Conservation (phyloP, 2,329 filamentous ascomycete species). For the Aspergillus pseudonomiae region DNA sequence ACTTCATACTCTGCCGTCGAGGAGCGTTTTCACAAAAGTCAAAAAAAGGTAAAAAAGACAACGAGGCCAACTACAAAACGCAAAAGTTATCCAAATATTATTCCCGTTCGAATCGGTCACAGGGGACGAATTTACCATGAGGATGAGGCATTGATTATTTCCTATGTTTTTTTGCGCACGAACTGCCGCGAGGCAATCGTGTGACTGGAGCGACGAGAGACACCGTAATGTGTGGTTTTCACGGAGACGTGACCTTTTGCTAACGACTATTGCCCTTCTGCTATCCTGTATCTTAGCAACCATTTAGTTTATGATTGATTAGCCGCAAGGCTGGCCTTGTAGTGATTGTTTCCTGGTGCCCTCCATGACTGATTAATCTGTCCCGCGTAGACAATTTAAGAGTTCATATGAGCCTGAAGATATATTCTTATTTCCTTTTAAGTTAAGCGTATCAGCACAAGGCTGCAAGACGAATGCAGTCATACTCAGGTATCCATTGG, state of each 20-base stretch:
- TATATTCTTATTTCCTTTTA: neutral
- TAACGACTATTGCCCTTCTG: conserved; percentile 43
- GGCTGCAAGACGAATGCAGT: neutral
- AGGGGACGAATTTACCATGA: conserved; percentile 19
- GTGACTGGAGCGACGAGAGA: conserved; percentile 17
- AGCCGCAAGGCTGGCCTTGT: conserved; percentile 32
- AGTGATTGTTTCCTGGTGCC: conserved; percentile 8
- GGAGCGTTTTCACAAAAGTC: conserved; percentile 17
- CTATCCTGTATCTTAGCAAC: conserved; percentile 47
- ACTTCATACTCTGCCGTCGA: conserved; percentile 29
- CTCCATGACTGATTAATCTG: neutral
- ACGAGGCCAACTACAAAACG: conserved; percentile 18
- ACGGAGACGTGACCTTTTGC: conserved; percentile 25
- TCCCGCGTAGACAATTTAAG: neutral
- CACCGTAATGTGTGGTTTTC: conserved; percentile 24
- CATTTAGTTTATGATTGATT: conserved; percentile 46
- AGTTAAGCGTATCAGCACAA: neutral
- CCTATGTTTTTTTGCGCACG: conserved; percentile 21
- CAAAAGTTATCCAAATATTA: conserved; percentile 26
- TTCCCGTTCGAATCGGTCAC: conserved; percentile 29
- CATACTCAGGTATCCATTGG: neutral
- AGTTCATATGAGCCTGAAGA: neutral
- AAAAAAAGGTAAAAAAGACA: conserved; percentile 13
- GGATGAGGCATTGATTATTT: conserved; percentile 20
- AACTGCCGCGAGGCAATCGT: conserved; percentile 18